These are phyloP conservation scores for Leccinum griseonigrum DNA, from an alignment of 1,284 basidiomycete species.

Conservation along the genomic window DNA sequence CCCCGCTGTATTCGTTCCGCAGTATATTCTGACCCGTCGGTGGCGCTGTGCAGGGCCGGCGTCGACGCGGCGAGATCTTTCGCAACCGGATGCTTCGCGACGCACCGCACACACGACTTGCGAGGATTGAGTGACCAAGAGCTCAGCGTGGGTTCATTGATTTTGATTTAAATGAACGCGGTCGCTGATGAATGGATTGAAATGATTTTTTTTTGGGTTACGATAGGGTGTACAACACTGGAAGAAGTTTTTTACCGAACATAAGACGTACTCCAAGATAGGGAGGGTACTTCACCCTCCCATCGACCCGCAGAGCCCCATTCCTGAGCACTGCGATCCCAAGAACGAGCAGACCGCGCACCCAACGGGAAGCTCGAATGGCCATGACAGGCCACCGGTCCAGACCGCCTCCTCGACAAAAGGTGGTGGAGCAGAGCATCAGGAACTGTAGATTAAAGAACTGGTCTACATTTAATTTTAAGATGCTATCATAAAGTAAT, in stretches of 20 bases:
- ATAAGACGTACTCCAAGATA: constrained; percentile 74
- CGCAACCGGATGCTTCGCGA: constrained; percentile 89
- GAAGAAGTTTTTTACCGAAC: constrained; percentile 85
- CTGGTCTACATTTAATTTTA: constrained; percentile 10
- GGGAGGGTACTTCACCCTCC: constrained; percentile 73
- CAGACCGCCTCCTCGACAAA: constrained; percentile 12
- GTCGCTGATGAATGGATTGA: neutral
- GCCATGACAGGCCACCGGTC: constrained; percentile 10
- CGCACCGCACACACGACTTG: constrained; percentile 87
- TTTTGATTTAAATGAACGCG: neutral
- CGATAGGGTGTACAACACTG: constrained; percentile 75
- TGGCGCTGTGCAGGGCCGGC: constrained; percentile 62
- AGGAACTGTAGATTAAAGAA: constrained; percentile 38
- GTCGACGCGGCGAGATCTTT: constrained; percentile 87
- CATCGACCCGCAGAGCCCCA: constrained; percentile 76
- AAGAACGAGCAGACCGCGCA: constrained; percentile 43
- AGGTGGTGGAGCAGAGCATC: constrained; percentile 24
- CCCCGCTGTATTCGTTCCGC: constrained; percentile 11
- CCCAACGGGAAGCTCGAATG: constrained; percentile 6
- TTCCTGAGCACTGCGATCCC: constrained; percentile 77
- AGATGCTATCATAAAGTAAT: constrained; percentile 21
- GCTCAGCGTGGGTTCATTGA: constrained; percentile 47
- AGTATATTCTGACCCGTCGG: constrained; percentile 16
- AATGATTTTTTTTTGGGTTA: neutral
- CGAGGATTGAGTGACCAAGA: constrained; percentile 77